Base-by-base conservation (phyloP, 345 rosid species). In the Eucalyptus paniculata region DNA sequence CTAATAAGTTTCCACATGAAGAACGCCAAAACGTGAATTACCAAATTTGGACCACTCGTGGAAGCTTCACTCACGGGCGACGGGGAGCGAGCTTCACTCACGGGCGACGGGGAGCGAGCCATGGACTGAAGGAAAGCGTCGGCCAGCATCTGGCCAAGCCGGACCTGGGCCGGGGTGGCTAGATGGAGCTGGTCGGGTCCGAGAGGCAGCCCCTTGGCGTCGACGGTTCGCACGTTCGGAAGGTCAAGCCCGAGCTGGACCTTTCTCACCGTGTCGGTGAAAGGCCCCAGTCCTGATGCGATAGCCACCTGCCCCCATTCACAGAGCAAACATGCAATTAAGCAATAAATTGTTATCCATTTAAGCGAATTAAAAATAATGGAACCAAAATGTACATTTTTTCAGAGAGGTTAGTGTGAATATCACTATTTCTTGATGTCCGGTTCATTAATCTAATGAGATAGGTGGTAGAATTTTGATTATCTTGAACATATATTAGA, bases 121-220 rank as follows among this genome's bases (percentile, higher is more conserved):
- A 4, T n/a, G 86, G 89, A 91, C 47, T 37, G 89, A 40, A 93
- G 91, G 90, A 93, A 97, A 44, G 96, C 94, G 30, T 91, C 91
- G 8, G 96, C 96, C 92, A 97, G 86, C 95, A 91, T 95, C 60
- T 90, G 92, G 24, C 99, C 99, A 7, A 96, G 92, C 90, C 89
- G 94, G 45, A 95, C 98, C 93, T 96, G 96, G 50, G 96, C 89
- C 10, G 91, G 87, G 54, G 98, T 94, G n/a, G 98, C 92, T 44
- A 97, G 94, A 91, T 97, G 99, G 88, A 96, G 94, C 86, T 91
- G 91, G 83, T 95, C 99, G 5, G 95, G 96, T 89, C 93, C 94
- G 6, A 97, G 94, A 9, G 93, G 93, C 53, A 96, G 92, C 23
- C 98, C 98, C 94, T 91, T 94, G 37, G 98, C 98, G 45, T 95